A percentile compares a stretch with the other conserved stretches of the same genome.
phyloP scores from a whole-genome alignment of 441 rosid species.

The Erodium chrysanthum region DNA sequence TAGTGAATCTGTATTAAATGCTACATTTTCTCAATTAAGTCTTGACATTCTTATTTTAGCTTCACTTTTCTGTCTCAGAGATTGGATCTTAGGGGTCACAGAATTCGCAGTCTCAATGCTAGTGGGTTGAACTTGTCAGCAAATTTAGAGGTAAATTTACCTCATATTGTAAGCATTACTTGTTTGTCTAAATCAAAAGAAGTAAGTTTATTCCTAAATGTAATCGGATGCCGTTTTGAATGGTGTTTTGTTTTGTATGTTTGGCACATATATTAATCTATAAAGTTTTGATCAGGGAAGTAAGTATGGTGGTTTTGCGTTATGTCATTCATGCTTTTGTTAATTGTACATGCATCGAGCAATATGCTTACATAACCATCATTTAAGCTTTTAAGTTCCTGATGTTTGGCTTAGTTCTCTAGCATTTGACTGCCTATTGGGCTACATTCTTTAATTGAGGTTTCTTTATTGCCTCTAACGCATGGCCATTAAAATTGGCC shows the following conservation, averaged over 20 bases:
- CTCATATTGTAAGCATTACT: constrained; percentile 10
- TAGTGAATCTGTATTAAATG: background rate
- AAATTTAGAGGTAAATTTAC: constrained; percentile 65
- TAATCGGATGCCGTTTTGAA: constrained; percentile 3
- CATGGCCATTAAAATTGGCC: background rate
- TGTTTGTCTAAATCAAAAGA: constrained; percentile 8
- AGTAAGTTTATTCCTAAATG: background rate
- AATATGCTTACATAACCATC: background rate
- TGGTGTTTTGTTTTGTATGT: background rate
- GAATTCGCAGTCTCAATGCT: constrained; percentile 70
- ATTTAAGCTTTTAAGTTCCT: background rate
- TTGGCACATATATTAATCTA: background rate
- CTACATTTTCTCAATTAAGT: constrained; percentile 13
- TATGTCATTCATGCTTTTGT: background rate
- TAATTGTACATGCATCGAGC: background rate
- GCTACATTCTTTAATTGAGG: background rate
- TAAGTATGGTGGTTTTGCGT: background rate
- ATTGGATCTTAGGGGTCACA: constrained; percentile 95
- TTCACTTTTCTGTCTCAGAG: constrained; percentile 40
- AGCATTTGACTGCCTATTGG: background rate
- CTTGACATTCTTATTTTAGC: constrained; percentile 14
- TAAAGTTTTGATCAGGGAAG: background rate
- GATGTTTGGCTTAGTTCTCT: background rate
- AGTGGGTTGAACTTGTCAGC: constrained; percentile 72
- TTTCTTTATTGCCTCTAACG: background rate